Evolutionary conservation across 176 grass and related monocot genomes (phyloP).

Genomic region (Oryza coarctata): DNA sequence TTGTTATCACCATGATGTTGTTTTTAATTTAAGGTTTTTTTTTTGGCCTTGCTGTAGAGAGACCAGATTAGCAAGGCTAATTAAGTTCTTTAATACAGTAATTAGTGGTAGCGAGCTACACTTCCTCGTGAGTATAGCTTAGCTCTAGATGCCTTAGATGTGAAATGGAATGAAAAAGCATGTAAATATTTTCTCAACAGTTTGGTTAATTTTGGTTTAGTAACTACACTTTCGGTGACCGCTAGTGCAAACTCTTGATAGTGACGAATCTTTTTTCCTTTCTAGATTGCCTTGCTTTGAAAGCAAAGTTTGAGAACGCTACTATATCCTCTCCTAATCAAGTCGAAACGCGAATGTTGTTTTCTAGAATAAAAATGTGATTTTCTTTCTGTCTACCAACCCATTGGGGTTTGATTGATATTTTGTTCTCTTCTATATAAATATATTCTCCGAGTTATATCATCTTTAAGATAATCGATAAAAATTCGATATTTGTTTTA

Average conservation of each 20-base stretch:
- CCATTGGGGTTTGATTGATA: neutral
- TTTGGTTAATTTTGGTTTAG: neutral
- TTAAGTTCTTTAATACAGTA: conserved; percentile 16
- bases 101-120: neutral
- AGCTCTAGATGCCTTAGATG: conserved; percentile 17
- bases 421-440: neutral
- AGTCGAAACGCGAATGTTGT: conserved; percentile 1
- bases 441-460: neutral
- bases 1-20: neutral
- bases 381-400: neutral
- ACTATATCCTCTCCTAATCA: neutral
- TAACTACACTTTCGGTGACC: conserved; percentile 30
- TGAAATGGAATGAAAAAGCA: conserved; percentile 17
- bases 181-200: neutral
- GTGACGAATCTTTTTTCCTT: conserved; percentile 38
- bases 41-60: conserved; percentile 20
- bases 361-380: conserved; percentile 17
- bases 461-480: no score
- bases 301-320: conserved; percentile 44
- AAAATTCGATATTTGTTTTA: no score
- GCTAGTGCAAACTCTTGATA: conserved; percentile 17
- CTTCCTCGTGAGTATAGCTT: conserved; percentile 1
- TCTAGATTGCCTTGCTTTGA: conserved; percentile 34
- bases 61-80: neutral
- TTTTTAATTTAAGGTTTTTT: conserved; percentile 10